Evolutionary conservation across 257 asterid genomes (phyloP).

Genomic region (Paulownia fortunei): DNA sequence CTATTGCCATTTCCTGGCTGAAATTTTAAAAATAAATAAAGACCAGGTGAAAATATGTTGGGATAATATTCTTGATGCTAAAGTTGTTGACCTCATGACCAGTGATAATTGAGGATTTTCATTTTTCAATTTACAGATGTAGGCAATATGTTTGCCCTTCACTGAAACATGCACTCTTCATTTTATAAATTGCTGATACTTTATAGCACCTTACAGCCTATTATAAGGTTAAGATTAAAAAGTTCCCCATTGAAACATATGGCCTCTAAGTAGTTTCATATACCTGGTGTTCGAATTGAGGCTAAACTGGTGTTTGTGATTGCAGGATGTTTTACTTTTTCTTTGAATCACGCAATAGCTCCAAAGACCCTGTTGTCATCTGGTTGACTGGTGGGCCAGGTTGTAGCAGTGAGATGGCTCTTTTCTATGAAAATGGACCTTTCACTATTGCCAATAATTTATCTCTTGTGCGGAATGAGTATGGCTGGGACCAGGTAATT

Average conservation of each 20-base stretch:
- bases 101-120: slow-evolving; percentile 1
- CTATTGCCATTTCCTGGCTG: slow-evolving; percentile 13
- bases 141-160: background rate
- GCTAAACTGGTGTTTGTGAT: slow-evolving; percentile 29
- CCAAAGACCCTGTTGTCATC: slow-evolving; percentile 84
- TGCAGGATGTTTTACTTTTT: slow-evolving; percentile 94
- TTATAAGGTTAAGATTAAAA: background rate
- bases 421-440: slow-evolving; percentile 97
- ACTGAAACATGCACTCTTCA: background rate
- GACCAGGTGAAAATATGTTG: background rate
- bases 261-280: slow-evolving; percentile 4
- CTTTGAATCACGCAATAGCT: slow-evolving; percentile 86
- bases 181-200: background rate
- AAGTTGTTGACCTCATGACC: slow-evolving; percentile 14
- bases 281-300: slow-evolving; percentile 10
- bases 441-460: slow-evolving; percentile 68
- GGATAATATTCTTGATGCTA: background rate
- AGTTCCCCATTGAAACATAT: background rate
- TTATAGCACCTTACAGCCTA: background rate
- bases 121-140: background rate
- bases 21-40: background rate
- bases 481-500: slow-evolving; percentile 74
- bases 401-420: slow-evolving; percentile 97
- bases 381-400: slow-evolving; percentile 99
- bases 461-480: slow-evolving; percentile 81